These are phyloP conservation scores for Medicago arabica DNA, from an alignment of 306 rosid species.

Conservation along the genomic window DNA sequence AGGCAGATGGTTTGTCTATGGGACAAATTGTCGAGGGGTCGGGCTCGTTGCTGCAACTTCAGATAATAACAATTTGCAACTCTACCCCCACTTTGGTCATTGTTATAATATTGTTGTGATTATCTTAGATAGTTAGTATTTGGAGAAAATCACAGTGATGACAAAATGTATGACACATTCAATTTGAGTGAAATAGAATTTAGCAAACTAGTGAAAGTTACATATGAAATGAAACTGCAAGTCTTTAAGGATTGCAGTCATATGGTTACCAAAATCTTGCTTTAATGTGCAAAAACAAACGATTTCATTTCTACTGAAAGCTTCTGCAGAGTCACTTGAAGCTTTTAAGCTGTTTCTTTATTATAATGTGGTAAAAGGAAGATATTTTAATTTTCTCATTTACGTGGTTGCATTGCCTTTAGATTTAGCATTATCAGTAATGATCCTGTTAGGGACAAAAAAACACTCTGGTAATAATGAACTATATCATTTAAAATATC, in stretches of 20 bases:
- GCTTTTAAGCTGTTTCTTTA: neutral
- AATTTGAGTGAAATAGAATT: conserved; percentile 41
- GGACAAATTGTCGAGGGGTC: conserved; percentile 84
- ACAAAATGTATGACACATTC: conserved; percentile 20
- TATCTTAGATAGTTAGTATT: conserved; percentile 33
- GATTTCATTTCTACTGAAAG: neutral
- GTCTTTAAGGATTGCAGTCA: neutral
- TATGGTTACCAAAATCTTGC: neutral
- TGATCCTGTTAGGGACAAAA: too few relatives aligned
- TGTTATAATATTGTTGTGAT: conserved; percentile 16
- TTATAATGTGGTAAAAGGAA: too few relatives aligned
- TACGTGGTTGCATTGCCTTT: neutral
- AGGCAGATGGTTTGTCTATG: conserved; percentile 95
- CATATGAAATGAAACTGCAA: neutral
- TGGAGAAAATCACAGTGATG: conserved; percentile 16
- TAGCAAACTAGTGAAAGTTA: conserved; percentile 5
- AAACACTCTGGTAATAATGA: too few relatives aligned
- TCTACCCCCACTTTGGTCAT: conserved; percentile 6
- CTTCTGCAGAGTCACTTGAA: neutral
- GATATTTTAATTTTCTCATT: neutral
- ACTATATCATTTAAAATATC: too few relatives aligned
- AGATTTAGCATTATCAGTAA: too few relatives aligned
- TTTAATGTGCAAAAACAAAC: conserved; percentile 6
- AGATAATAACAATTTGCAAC: conserved; percentile 51
- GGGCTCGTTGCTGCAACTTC: conserved; percentile 89